These are phyloP conservation scores for Kazachstania sp. DNA, from an alignment of 1,139 yeast genomes.

Conservation along the genomic window DNA sequence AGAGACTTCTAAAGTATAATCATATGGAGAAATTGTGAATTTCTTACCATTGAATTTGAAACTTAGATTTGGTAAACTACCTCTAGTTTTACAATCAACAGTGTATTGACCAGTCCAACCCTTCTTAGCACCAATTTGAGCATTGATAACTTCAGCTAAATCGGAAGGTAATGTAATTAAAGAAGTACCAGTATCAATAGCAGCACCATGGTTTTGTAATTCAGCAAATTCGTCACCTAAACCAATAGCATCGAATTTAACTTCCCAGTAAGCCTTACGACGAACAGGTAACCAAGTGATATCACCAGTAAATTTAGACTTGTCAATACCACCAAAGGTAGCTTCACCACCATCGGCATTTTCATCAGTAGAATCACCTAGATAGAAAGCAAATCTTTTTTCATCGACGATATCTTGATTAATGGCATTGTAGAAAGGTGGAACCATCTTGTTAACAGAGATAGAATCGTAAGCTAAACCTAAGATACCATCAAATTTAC, in stretches of 20 bases:
- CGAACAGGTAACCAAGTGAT: slow-evolving; percentile 94
- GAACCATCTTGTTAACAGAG: slow-evolving; percentile 78
- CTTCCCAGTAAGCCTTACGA: slow-evolving; percentile 99
- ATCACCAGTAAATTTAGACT: slow-evolving; percentile 64
- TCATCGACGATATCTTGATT: slow-evolving; percentile 70
- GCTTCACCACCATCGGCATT: slow-evolving; percentile 72
- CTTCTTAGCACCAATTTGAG: slow-evolving; percentile 94
- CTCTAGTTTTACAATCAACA: slow-evolving; percentile 80
- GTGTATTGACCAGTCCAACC: slow-evolving; percentile 97
- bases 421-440: slow-evolving; percentile 89
- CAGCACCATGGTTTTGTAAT: slow-evolving; percentile 82
- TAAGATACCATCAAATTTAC: slow-evolving; percentile 93
- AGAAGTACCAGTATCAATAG: slow-evolving; percentile 97
- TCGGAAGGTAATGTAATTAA: slow-evolving; percentile 90
- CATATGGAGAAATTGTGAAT: slow-evolving; percentile 80
- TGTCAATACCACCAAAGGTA: slow-evolving; percentile 90
- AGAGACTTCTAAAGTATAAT: slow-evolving; percentile 85
- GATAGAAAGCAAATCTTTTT: slow-evolving; percentile 79
- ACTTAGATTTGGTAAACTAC: slow-evolving; percentile 78
- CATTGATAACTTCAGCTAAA: slow-evolving; percentile 85
- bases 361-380: slow-evolving; percentile 68
- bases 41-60: slow-evolving; percentile 82
- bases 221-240: slow-evolving; percentile 87
- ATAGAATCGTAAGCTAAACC: slow-evolving; percentile 92
- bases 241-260: slow-evolving; percentile 78